Base-by-base conservation (phyloP, 1,284 basidiomycete species). In the Tilletia horrida region DNA sequence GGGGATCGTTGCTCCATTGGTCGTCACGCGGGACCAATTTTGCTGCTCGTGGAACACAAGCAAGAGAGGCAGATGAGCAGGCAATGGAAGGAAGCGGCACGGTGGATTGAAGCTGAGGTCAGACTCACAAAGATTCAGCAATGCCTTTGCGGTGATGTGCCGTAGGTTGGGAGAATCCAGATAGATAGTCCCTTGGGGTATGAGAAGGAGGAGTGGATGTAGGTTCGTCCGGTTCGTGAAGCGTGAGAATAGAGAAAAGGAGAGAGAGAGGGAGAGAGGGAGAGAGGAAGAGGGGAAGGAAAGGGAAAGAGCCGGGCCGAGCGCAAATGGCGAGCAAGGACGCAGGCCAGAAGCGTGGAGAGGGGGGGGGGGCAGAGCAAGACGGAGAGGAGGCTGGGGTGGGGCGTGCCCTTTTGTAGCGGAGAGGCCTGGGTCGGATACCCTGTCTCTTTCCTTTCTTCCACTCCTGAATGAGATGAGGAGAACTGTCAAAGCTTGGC, bases 181-280 rank as follows among this genome's bases (percentile, higher is more conserved):
- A n/a, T 48, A 25, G 23, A 48, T n/a, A n/a, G 8, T 8, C 18
- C 47, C 23, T 18, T 18, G 16, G 23, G 50, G 3, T 9, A n/a
- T 16, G 47, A 16, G 16, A 27, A 6, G 27, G 14, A 25, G 50
- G 25, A 21, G 50, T 52, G 50, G 50, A 21, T 52, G 47, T 23
- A 52, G 21, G 50, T 59, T 59, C 55, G 55, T 59, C 55, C 55
- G 55, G 55, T 25, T 59, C 55, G 55, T 59, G 16, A 59, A 25
- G 27, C n/a, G 27, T n/a, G 55, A 40, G 55, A 13, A 59, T 16
- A 59, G 13, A 14, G 16, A 27, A 29, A 40, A 59, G 55, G 11
- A 31, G 7, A 27, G 29, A 27, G 55, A 35, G 27, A 29, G 27
- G 23, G 27, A 48, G 47, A 16, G 47, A n/a, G 11, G 35, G 11